Evolutionary conservation across 345 rosid genomes (phyloP).

Genomic region (Bruguiera gymnorhiza): DNA sequence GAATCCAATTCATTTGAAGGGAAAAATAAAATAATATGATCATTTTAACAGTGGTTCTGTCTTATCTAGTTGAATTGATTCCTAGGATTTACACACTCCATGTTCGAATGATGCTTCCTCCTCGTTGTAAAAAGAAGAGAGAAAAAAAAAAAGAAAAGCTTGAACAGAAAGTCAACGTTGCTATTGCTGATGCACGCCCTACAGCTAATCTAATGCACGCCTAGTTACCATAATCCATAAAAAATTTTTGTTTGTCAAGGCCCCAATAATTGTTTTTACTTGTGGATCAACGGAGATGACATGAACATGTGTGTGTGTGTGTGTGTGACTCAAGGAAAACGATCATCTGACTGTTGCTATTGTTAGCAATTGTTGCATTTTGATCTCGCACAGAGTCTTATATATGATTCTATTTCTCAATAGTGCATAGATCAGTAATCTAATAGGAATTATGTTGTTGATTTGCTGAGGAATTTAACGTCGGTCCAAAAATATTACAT

Average conservation of each 20-base stretch:
- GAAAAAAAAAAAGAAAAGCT: neutral
- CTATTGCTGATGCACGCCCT: too few species aligned
- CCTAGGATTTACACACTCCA: too few species aligned
- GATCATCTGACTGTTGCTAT: neutral
- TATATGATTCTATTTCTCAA: neutral
- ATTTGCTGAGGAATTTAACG: neutral
- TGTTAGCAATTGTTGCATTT: neutral
- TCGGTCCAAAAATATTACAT: neutral
- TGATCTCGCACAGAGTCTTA: neutral
- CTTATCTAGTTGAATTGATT: too few species aligned
- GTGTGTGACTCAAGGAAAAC: neutral
- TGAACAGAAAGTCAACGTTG: neutral
- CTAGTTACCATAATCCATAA: neutral
- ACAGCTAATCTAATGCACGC: too few species aligned
- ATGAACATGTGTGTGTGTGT: neutral
- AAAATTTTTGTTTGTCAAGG: neutral
- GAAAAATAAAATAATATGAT: too few species aligned
- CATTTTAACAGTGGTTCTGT: too few species aligned
- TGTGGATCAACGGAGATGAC: neutral
- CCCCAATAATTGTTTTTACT: neutral
- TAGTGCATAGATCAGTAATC: neutral
- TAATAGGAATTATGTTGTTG: neutral
- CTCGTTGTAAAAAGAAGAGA: neutral
- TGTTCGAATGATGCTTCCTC: too few species aligned
- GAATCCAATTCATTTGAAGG: too few species aligned